Evolutionary conservation across 495 filamentous ascomycete genomes (phyloP).

Genomic region (Lasiosphaeria miniovina): DNA sequence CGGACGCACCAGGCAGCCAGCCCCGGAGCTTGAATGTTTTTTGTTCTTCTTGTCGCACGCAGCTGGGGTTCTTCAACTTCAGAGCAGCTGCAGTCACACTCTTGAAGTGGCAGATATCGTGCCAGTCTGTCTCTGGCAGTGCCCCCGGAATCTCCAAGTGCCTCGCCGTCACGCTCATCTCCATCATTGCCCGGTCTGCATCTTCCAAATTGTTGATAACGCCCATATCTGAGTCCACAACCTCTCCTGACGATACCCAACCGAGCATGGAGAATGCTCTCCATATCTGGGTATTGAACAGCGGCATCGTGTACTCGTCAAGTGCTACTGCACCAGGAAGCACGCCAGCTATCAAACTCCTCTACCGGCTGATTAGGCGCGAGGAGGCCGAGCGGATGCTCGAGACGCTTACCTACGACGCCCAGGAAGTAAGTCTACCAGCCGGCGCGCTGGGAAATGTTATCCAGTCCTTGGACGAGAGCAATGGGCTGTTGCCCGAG

Average conservation of each 20-base stretch:
- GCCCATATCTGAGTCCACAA: slow-evolving; percentile 30
- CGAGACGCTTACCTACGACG: slow-evolving; percentile 50
- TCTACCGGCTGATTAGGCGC: slow-evolving; percentile 50
- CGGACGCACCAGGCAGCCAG: neutral
- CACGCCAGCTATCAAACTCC: slow-evolving; percentile 61
- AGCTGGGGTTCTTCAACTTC: slow-evolving; percentile 54
- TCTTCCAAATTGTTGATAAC: slow-evolving; percentile 48
- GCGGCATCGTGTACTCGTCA: slow-evolving; percentile 60
- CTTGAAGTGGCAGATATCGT: slow-evolving; percentile 38
- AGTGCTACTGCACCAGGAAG: slow-evolving; percentile 13
- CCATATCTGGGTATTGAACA: slow-evolving; percentile 69
- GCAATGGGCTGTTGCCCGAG: slow-evolving; percentile 53
- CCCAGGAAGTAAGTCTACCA: slow-evolving; percentile 66
- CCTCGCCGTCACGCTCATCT: slow-evolving; percentile 44
- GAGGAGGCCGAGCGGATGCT: slow-evolving; percentile 53
- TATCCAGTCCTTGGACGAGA: slow-evolving; percentile 40
- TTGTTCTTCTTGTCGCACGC: slow-evolving; percentile 38
- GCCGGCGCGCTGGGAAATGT: slow-evolving; percentile 45
- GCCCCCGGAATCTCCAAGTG: slow-evolving; percentile 40
- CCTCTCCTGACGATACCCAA: neutral
- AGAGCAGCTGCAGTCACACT: slow-evolving; percentile 36
- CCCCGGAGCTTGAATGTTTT: slow-evolving; percentile 32
- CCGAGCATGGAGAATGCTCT: slow-evolving; percentile 27
- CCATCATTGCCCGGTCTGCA: slow-evolving; percentile 44
- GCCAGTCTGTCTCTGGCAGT: slow-evolving; percentile 21